Evolutionary conservation across 495 filamentous ascomycete species (phyloP).

Genomic region (Penicillium cosmopolitanum): DNA sequence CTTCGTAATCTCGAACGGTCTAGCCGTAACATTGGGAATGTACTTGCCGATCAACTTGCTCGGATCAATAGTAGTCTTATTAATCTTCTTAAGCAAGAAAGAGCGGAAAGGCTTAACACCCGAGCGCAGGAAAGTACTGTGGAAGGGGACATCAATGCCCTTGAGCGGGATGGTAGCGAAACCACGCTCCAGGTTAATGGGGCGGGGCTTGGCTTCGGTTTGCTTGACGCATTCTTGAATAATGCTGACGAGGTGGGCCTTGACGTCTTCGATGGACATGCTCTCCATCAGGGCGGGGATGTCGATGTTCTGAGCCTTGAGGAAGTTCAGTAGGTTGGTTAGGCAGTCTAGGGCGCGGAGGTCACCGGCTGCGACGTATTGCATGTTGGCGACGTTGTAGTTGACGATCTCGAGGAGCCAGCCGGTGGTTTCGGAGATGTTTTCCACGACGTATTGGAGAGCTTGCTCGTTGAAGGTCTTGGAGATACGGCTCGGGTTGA

Average conservation of each 20-base stretch:
- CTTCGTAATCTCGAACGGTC: conserved; percentile 92
- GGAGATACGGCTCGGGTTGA: conserved; percentile 95
- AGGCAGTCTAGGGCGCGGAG: conserved; percentile 94
- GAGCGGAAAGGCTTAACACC: conserved; percentile 98
- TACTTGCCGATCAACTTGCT: conserved; percentile 97
- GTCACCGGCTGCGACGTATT: conserved; percentile 97
- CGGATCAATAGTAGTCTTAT: conserved; percentile 96
- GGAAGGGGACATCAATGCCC: conserved; percentile 98
- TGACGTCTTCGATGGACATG: conserved; percentile 81
- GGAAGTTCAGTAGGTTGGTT: conserved; percentile 87
- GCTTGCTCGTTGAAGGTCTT: conserved; percentile 98
- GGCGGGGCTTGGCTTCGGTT: conserved; percentile 84
- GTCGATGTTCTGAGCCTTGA: conserved; percentile 95
- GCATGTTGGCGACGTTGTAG: conserved; percentile 97
- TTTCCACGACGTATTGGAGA: conserved; percentile 91
- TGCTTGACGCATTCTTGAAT: conserved; percentile 82
- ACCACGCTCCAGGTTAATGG: conserved; percentile 86
- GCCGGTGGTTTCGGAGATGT: conserved; percentile 85
- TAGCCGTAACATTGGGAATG: conserved; percentile 96
- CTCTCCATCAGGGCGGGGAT: conserved; percentile 88
- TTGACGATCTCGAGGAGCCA: conserved; percentile 99
- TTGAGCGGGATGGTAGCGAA: conserved; percentile 96
- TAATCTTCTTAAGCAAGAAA: conserved; percentile 98
- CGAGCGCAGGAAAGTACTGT: conserved; percentile 94
- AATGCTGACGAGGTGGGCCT: conserved; percentile 80